Percentiles rank a stretch among this genome's conserved stretches.
phyloP scores from a whole-genome alignment of 495 filamentous ascomycete species.

The Xylaria acuta region DNA sequence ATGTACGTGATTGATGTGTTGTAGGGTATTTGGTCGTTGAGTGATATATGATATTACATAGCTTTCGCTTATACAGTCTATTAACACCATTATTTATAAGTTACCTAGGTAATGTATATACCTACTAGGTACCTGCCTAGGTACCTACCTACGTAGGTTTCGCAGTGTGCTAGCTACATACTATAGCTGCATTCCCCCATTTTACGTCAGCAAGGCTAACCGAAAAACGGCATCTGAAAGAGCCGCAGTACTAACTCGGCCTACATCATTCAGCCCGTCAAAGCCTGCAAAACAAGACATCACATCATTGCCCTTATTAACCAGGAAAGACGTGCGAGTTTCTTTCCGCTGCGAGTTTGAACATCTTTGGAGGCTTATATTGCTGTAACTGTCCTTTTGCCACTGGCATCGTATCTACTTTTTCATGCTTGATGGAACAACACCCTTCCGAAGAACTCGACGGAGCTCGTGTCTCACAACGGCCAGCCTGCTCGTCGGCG shows the following conservation, averaged over 20 bases:
- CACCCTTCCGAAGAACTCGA: background rate
- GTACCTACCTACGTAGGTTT: no score
- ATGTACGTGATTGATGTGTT: background rate
- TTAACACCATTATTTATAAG: no score
- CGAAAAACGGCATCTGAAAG: conserved; percentile 3
- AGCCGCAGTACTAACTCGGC: conserved; percentile 16
- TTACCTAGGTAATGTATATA: no score
- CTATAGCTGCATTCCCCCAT: background rate
- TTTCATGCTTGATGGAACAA: conserved; percentile 23
- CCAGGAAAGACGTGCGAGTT: background rate
- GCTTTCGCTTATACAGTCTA: no score
- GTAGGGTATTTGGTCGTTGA: background rate
- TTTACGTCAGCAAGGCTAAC: conserved; percentile 17
- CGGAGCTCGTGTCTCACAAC: background rate
- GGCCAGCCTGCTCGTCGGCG: background rate
- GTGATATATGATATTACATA: background rate
- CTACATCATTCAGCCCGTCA: background rate
- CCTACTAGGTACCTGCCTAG: conserved; percentile 15
- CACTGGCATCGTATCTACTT: background rate
- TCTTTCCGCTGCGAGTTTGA: background rate
- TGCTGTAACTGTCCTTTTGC: background rate
- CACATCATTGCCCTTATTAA: background rate
- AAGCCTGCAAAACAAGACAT: background rate
- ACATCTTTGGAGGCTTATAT: background rate
- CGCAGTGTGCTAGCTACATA: background rate